These are phyloP conservation scores for Colletotrichum zoysiae DNA, from an alignment of 2,329 filamentous ascomycete genomes.

Conservation along the genomic window DNA sequence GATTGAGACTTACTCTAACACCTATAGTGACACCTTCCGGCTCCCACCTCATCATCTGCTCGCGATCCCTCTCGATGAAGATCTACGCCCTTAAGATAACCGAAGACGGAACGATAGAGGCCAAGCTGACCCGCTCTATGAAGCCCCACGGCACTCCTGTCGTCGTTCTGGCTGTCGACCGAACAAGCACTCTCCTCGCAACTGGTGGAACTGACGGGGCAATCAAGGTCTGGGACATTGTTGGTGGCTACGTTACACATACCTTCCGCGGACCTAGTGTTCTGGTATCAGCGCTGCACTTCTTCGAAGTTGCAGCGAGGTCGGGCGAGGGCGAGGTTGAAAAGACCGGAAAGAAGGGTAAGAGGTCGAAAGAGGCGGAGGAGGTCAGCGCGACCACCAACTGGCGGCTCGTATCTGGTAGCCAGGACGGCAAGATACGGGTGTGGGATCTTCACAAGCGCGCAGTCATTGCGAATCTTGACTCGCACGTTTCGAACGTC, in stretches of 20 bases:
- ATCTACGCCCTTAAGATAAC: conserved; percentile 81
- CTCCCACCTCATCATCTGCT: conserved; percentile 91
- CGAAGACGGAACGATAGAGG: conserved; percentile 69
- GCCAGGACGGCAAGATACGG: conserved; percentile 91
- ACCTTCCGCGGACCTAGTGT: conserved; percentile 95
- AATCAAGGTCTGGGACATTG: conserved; percentile 97
- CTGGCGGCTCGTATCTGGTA: conserved; percentile 89
- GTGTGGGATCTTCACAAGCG: conserved; percentile 93
- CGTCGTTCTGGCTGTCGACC: conserved; percentile 85
- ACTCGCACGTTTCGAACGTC: conserved; percentile 97
- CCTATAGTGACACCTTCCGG: conserved; percentile 83
- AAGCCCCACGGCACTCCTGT: conserved; percentile 94
- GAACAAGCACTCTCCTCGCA: conserved; percentile 88
- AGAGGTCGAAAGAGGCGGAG: conserved; percentile 58
- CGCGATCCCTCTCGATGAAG: conserved; percentile 94
- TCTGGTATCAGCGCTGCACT: conserved; percentile 89
- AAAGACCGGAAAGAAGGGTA: conserved; percentile 57
- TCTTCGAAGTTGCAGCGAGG: conserved; percentile 79
- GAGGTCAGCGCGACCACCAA: conserved; percentile 59
- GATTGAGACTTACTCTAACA: conserved; percentile 39
- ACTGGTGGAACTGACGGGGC: conserved; percentile 94
- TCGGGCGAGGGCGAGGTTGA: conserved; percentile 56
- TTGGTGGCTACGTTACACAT: conserved; percentile 90
- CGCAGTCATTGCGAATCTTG: conserved; percentile 80
- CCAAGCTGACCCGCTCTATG: conserved; percentile 80